These are phyloP conservation scores for Coemansia reversa DNA, from an alignment of 192 early-diverging fungal species.

Conservation along the genomic window DNA sequence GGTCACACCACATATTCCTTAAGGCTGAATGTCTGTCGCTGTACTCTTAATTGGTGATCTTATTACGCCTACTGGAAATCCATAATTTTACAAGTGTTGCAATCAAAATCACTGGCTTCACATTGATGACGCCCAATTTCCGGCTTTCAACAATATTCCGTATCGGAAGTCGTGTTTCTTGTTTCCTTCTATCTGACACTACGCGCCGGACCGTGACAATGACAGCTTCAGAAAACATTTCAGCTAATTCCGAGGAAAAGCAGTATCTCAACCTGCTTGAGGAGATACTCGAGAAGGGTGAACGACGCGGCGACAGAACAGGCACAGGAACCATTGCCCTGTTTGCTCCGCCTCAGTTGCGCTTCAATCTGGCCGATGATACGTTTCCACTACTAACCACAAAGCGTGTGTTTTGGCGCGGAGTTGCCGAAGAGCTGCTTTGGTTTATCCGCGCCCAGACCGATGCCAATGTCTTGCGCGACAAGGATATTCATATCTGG, in stretches of 20 bases:
- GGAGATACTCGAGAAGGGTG: constrained; percentile 69
- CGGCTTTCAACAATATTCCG: background rate
- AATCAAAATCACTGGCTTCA: background rate
- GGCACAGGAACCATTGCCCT: constrained; percentile 80
- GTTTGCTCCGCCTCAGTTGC: constrained; percentile 84
- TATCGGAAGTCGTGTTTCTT: background rate
- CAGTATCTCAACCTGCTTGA: constrained; percentile 85
- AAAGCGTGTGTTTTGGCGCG: constrained; percentile 90
- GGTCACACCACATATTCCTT: background rate
- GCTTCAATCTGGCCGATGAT: constrained; percentile 76
- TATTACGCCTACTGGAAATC: background rate
- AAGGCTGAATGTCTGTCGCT: background rate
- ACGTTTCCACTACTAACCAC: constrained; percentile 90
- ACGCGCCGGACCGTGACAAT: constrained; percentile 6
- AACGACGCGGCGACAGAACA: constrained; percentile 81
- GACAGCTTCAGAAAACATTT: constrained; percentile 4
- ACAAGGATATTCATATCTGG: constrained; percentile 79
- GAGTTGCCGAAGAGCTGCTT: constrained; percentile 90
- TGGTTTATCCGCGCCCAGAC: constrained; percentile 95
- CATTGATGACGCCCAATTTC: background rate
- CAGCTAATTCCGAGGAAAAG: constrained; percentile 61
- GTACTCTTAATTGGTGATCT: background rate
- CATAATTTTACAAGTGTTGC: background rate
- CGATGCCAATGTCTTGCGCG: constrained; percentile 70
- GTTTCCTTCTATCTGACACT: background rate